A percentile compares a stretch with the other conserved stretches of the same genome.
phyloP scores from a whole-genome alignment of 108 stramenopile genomes.

The Cyclostephanos tholiformis region DNA sequence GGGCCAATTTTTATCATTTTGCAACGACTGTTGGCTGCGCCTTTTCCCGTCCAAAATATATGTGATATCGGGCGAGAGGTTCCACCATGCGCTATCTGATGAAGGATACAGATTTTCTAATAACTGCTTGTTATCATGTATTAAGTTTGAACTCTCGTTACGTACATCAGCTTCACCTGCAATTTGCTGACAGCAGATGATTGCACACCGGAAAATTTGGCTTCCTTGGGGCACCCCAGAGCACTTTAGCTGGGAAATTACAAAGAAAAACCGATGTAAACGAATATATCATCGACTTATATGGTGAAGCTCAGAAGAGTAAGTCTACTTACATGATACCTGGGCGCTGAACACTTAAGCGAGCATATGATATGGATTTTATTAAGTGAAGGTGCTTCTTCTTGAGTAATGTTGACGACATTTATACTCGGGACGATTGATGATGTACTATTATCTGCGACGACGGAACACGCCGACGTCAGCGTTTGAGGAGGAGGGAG shows the following conservation, averaged over 20 bases:
- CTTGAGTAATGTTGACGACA: background rate
- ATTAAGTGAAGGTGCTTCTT: background rate
- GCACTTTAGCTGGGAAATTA: background rate
- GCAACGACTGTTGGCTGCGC: constrained; percentile 9
- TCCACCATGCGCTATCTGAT: constrained; percentile 8
- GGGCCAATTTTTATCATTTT: constrained; percentile 26
- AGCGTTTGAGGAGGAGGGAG: constrained; percentile 13
- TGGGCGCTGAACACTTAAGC: constrained; percentile 12
- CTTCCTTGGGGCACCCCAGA: constrained; percentile 24
- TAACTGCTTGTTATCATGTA: background rate
- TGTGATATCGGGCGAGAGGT: background rate
- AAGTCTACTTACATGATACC: constrained; percentile 37
- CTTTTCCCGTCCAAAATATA: background rate
- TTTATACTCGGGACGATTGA: background rate
- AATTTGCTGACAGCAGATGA: background rate
- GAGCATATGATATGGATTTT: constrained; percentile 19
- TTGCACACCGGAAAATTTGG: constrained; percentile 23
- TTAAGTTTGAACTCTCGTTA: background rate
- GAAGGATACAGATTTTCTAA: constrained; percentile 5
- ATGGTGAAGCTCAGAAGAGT: background rate
- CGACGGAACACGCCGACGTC: background rate
- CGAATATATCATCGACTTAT: background rate
- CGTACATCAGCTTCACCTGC: background rate
- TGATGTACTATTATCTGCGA: background rate
- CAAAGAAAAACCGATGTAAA: background rate